Conservation (phyloP, 73 alveolate species). For the Tetrahymena borealis region DNA sequence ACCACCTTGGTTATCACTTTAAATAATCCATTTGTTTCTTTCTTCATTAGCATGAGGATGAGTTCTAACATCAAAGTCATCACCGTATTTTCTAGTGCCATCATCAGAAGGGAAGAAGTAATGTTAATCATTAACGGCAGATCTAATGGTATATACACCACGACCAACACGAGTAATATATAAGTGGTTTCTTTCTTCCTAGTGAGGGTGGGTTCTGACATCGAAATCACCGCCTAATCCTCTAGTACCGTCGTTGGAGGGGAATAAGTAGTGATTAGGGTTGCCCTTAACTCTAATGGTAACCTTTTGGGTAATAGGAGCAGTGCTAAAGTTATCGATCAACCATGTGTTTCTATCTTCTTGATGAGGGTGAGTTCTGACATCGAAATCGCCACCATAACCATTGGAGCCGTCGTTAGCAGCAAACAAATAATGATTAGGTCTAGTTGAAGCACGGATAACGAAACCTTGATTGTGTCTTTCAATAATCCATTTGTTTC, state of each 20-base stretch:
- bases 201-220: not conserved
- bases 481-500: constrained; percentile 42
- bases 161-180: not conserved
- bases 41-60: not conserved
- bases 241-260: not conserved
- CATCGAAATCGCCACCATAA: constrained; percentile 19
- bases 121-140: not conserved
- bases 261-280: not conserved
- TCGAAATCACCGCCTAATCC: constrained; percentile 6
- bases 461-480: constrained; percentile 1
- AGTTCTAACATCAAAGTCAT: not conserved
- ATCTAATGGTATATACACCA: constrained; percentile 7
- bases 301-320: not conserved
- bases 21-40: constrained; percentile 8
- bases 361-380: constrained; percentile 19
- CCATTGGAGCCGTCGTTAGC: constrained; percentile 23
- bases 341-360: constrained; percentile 37
- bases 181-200: not conserved
- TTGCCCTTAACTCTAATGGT: not conserved
- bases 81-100: not conserved
- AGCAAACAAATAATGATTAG: constrained; percentile 24
- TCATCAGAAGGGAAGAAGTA: not conserved
- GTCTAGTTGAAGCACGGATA: constrained; percentile 11
- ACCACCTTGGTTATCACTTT: no score
- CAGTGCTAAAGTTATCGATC: constrained; percentile 4